Percentiles rank a stretch among this genome's conserved stretches.
These are phyloP conservation scores for Trypanosoma scelopori DNA, from an alignment of 208 protist species.

Conservation along the genomic window DNA sequence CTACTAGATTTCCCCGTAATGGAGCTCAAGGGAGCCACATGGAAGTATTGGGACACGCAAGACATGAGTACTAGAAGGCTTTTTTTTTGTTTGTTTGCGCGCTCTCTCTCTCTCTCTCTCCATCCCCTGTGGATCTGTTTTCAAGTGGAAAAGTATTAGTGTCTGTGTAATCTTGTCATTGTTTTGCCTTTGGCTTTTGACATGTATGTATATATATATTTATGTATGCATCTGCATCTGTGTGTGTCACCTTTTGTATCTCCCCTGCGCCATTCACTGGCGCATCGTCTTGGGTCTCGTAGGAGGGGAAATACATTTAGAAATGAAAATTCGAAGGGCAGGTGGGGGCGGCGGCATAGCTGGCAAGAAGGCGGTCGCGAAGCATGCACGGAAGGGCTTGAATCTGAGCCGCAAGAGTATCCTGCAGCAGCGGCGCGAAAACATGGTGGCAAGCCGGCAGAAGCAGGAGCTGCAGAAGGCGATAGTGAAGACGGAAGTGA, in stretches of 20 bases:
- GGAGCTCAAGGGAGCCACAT: no score
- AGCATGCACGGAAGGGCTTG: slow-evolving; percentile 33
- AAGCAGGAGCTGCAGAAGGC: slow-evolving; percentile 35
- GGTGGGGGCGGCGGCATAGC: background rate
- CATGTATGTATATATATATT: slow-evolving; percentile 10
- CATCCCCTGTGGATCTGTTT: no score
- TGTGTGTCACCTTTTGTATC: background rate
- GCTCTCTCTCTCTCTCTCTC: no score
- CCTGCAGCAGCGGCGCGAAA: slow-evolving; percentile 56
- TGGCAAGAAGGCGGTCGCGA: slow-evolving; percentile 6
- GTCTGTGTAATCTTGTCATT: no score
- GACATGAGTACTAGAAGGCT: no score
- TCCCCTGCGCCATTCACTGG: background rate
- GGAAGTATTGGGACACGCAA: no score
- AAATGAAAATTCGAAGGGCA: background rate
- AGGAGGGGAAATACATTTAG: no score
- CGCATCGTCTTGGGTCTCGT: no score
- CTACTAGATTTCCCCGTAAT: no score
- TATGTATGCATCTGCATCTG: slow-evolving; percentile 1
- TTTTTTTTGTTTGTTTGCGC: no score
- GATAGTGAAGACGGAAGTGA: slow-evolving; percentile 35
- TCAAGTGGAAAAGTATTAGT: no score
- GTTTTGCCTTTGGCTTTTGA: no score
- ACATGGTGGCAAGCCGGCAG: slow-evolving; percentile 54
- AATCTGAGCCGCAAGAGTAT: slow-evolving; percentile 85